Conservation (phyloP, 306 rosid species). For the Quercus cerris region DNA sequence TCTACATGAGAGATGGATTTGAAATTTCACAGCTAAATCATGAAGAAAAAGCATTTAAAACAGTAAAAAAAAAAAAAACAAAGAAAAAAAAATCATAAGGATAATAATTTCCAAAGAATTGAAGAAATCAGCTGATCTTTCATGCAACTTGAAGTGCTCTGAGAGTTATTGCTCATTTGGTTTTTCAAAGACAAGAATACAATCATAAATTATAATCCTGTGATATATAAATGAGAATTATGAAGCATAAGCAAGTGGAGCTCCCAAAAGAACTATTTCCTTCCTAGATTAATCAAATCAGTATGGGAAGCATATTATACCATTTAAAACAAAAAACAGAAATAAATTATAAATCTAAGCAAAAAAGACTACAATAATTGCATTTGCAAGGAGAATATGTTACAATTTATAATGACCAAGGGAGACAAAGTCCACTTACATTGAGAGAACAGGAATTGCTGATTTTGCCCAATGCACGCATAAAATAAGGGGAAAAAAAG, state of each 20-base stretch:
- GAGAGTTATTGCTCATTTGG: neutral
- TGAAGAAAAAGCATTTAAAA: neutral
- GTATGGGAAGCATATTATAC: neutral
- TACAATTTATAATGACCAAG: slow-evolving; percentile 12
- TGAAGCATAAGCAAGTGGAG: slow-evolving; percentile 3
- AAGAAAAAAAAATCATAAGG: neutral
- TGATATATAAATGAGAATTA: neutral
- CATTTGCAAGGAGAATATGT: slow-evolving; percentile 10
- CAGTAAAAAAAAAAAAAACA: neutral
- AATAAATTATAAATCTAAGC: neutral
- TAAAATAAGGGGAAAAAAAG: slow-evolving; percentile 17
- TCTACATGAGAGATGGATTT: too few relatives aligned
- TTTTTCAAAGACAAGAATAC: neutral
- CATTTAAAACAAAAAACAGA: neutral
- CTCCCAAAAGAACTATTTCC: slow-evolving; percentile 1
- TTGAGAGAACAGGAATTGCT: slow-evolving; percentile 99
- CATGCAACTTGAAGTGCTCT: neutral
- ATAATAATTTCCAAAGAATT: neutral
- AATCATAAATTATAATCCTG: neutral
- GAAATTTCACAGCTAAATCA: too few relatives aligned
- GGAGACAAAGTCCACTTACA: slow-evolving; percentile 57
- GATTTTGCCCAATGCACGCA: slow-evolving; percentile 46
- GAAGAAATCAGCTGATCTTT: neutral
- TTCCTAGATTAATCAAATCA: slow-evolving; percentile 14
- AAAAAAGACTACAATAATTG: slow-evolving; percentile 4